Conservation (phyloP, 2,329 filamentous ascomycete species). For the Fusarium odoratissimum region DNA sequence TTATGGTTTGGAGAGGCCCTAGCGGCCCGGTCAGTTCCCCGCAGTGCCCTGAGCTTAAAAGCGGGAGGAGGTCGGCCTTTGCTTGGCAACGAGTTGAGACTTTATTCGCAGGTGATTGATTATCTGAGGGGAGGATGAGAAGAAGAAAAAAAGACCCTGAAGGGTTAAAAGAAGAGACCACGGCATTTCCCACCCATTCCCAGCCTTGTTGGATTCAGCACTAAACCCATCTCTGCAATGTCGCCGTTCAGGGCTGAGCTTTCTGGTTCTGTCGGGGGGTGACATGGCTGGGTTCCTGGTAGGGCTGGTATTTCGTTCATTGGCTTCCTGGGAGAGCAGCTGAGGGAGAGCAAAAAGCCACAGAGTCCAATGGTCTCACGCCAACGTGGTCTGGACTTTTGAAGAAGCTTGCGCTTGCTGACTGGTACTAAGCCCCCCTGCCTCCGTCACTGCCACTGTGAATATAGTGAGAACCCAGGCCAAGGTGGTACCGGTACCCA, state of each 20-base stretch:
- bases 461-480: neutral
- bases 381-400: slow-evolving; percentile 32
- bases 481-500: neutral
- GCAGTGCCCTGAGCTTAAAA: slow-evolving; percentile 26
- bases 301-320: slow-evolving; percentile 34
- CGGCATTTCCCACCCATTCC: slow-evolving; percentile 5
- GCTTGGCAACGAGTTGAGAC: neutral
- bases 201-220: slow-evolving; percentile 31
- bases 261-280: slow-evolving; percentile 5
- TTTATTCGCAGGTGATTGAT: neutral
- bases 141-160: slow-evolving; percentile 1
- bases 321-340: slow-evolving; percentile 23
- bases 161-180: slow-evolving; percentile 5
- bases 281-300: slow-evolving; percentile 22
- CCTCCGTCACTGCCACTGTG: slow-evolving; percentile 16
- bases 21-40: slow-evolving; percentile 34
- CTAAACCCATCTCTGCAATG: slow-evolving; percentile 26
- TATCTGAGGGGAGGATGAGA: neutral
- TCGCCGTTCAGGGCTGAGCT: slow-evolving; percentile 21
- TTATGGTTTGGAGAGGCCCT: slow-evolving; percentile 18
- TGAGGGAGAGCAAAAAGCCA: slow-evolving; percentile 31
- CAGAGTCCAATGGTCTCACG: slow-evolving; percentile 28
- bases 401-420: slow-evolving; percentile 2
- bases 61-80: neutral
- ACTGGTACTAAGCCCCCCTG: slow-evolving; percentile 16